These are phyloP conservation scores for Coemansia nantahalensis DNA, from an alignment of 192 early-diverging fungal species.

Conservation along the genomic window DNA sequence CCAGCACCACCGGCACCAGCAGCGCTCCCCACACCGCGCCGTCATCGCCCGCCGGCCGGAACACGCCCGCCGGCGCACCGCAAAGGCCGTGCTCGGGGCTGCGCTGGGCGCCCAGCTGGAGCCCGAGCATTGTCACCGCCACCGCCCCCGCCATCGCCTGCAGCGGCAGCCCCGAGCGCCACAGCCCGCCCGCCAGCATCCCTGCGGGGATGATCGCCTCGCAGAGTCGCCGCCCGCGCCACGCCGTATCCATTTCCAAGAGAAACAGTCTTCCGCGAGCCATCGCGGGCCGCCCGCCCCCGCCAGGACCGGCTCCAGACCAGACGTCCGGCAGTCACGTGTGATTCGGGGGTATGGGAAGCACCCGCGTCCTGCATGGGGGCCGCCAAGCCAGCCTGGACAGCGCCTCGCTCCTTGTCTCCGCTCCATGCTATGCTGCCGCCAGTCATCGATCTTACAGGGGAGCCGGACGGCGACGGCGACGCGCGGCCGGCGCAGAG, in stretches of 20 bases:
- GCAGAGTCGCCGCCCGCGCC: slow-evolving; percentile 18
- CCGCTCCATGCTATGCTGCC: background rate
- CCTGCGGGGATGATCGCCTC: slow-evolving; percentile 34
- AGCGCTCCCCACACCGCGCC: slow-evolving; percentile 30
- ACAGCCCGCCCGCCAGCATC: slow-evolving; percentile 2
- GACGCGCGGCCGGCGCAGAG: background rate
- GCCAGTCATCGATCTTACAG: slow-evolving; percentile 22
- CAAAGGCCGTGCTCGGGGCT: no score
- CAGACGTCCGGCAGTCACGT: no score
- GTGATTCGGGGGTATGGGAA: no score
- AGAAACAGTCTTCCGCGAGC: no score
- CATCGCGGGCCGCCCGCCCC: no score
- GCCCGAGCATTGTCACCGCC: background rate
- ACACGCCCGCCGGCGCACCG: background rate
- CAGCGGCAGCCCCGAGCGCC: slow-evolving; percentile 8
- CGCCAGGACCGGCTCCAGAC: no score
- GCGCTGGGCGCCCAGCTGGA: background rate
- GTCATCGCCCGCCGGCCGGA: slow-evolving; percentile 22
- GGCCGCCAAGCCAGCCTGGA: no score
- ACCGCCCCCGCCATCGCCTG: background rate
- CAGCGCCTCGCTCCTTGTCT: no score
- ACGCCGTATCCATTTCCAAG: background rate
- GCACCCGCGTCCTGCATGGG: no score
- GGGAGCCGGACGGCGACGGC: slow-evolving; percentile 9
- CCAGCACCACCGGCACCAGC: slow-evolving; percentile 32